A percentile compares a stretch with the other conserved stretches of the same genome.
These are phyloP conservation scores for Rhodotorula glutinis DNA, from an alignment of 1,284 basidiomycete genomes.

Conservation along the genomic window DNA sequence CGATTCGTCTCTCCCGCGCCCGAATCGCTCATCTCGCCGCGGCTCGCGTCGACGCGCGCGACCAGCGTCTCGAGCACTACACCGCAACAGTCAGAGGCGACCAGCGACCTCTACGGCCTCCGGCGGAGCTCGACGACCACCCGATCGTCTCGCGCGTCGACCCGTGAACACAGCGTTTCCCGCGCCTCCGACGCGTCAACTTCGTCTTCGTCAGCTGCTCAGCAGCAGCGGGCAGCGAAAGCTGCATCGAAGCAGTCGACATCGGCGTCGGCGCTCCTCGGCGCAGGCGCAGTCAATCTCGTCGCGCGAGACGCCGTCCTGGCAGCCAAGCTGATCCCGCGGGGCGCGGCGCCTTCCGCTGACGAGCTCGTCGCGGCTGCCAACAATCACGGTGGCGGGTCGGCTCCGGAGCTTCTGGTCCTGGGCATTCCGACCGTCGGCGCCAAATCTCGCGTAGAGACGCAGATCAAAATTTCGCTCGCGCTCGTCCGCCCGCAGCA, in stretches of 20 bases:
- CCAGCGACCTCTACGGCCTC: background rate
- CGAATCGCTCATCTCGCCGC: background rate
- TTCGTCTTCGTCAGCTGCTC: background rate
- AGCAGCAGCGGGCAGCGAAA: background rate
- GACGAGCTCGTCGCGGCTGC: background rate
- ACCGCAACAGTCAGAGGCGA: background rate
- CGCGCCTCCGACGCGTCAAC: constrained; percentile 1
- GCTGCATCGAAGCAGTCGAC: background rate
- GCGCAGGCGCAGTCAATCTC: constrained; percentile 23
- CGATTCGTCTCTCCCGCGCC: background rate
- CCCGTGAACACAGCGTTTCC: constrained; percentile 1
- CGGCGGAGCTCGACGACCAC: background rate
- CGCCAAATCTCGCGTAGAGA: constrained; percentile 91
- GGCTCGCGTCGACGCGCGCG: background rate
- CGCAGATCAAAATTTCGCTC: constrained; percentile 77
- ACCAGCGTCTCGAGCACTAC: background rate
- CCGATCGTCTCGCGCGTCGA: background rate
- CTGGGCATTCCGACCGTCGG: constrained; percentile 78
- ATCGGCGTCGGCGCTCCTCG: too few species aligned
- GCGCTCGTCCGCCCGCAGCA: constrained; percentile 57
- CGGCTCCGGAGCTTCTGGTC: constrained; percentile 55
- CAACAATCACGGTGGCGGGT: background rate
- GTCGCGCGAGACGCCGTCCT: constrained; percentile 38
- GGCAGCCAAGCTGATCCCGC: constrained; percentile 25
- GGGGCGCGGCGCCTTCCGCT: background rate